Conservation (phyloP, 2,329 filamentous ascomycete species). For the Penicillium sp. region DNA sequence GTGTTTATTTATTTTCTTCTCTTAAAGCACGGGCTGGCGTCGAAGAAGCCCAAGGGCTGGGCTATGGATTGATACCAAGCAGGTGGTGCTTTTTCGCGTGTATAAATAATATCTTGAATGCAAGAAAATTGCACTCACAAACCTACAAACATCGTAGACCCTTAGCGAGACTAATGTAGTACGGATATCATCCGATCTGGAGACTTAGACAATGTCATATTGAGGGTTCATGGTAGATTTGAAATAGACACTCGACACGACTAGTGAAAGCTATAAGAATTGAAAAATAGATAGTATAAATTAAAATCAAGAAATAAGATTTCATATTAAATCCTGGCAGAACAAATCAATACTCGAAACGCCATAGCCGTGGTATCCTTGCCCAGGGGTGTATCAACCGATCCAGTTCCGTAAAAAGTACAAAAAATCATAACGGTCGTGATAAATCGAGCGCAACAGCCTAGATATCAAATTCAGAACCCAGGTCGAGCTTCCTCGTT, state of each 20-base stretch:
- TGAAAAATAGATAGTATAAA: background rate
- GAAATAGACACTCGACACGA: too few species aligned
- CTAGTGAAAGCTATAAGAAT: background rate
- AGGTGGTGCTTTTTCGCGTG: background rate
- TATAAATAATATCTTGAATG: background rate
- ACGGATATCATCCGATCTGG: too few species aligned
- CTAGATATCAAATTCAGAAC: constrained; percentile 41
- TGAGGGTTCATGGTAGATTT: too few species aligned
- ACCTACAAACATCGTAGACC: background rate
- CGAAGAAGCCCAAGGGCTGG: background rate
- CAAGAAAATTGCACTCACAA: background rate
- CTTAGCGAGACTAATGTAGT: background rate
- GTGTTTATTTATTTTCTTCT: background rate
- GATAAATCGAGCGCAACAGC: background rate
- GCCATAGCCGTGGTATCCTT: constrained; percentile 17
- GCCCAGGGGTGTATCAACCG: constrained; percentile 14
- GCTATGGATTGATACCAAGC: background rate
- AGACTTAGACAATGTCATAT: too few species aligned
- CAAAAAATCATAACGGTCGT: constrained; percentile 22
- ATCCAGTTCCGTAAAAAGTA: constrained; percentile 4
- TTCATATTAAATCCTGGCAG: background rate
- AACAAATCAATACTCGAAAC: constrained; percentile 12
- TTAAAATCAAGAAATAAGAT: background rate
- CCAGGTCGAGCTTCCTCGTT: constrained; percentile 50
- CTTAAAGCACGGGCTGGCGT: background rate